These are phyloP conservation scores for Capillidium heterosporum DNA, from an alignment of 371 early-diverging fungal species.

Conservation along the genomic window DNA sequence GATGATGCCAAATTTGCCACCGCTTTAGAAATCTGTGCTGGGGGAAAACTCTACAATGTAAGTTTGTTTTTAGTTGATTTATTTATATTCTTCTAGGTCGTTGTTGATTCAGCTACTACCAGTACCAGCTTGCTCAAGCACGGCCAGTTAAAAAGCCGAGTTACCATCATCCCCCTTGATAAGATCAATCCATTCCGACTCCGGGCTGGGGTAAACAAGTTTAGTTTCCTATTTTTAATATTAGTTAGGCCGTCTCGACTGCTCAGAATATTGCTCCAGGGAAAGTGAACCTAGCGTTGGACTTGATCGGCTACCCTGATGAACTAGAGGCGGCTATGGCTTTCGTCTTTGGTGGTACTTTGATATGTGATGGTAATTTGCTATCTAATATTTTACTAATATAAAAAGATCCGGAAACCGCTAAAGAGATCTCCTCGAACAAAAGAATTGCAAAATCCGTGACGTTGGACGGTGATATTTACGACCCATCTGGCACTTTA, in stretches of 20 bases:
- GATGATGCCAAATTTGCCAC: slow-evolving; percentile 41
- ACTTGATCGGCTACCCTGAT: slow-evolving; percentile 59
- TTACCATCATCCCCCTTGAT: slow-evolving; percentile 94
- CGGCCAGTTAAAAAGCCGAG: slow-evolving; percentile 61
- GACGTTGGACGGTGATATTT: slow-evolving; percentile 96
- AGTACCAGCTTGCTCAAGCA: slow-evolving; percentile 68
- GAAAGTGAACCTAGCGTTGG: slow-evolving; percentile 64
- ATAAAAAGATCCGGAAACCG: slow-evolving; percentile 51
- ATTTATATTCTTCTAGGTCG: slow-evolving; percentile 32
- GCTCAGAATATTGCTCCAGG: slow-evolving; percentile 67
- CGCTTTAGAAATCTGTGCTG: slow-evolving; percentile 88
- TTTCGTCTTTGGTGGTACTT: slow-evolving; percentile 87
- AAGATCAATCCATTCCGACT: slow-evolving; percentile 60
- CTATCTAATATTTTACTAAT: not conserved
- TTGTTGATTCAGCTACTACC: slow-evolving; percentile 81
- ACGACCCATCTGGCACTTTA: slow-evolving; percentile 94
- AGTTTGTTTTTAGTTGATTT: not conserved
- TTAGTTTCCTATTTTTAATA: not conserved
- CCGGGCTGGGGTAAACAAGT: slow-evolving; percentile 29
- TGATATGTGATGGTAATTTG: slow-evolving; percentile 62
- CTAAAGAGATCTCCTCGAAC: slow-evolving; percentile 80
- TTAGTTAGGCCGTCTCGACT: slow-evolving; percentile 25
- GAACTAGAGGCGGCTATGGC: slow-evolving; percentile 76
- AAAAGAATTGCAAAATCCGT: slow-evolving; percentile 69
- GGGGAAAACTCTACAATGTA: slow-evolving; percentile 80